A percentile compares a stretch with the other conserved stretches of the same genome.
phyloP scores from a whole-genome alignment of 1,284 basidiomycete genomes.

The Papiliotrema flavescens region DNA sequence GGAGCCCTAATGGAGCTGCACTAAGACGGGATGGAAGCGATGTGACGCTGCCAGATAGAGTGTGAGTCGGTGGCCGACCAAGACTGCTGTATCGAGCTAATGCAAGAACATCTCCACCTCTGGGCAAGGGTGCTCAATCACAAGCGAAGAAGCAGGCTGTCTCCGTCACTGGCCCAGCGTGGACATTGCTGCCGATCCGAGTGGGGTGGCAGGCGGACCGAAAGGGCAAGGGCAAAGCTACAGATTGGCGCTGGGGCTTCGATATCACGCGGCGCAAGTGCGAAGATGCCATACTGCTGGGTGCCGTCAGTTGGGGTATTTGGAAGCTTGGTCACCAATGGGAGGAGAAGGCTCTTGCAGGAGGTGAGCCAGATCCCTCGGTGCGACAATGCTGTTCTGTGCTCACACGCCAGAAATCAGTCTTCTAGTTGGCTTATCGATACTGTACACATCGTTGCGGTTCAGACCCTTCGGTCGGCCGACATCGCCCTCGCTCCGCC shows the following conservation, averaged over 20 bases:
- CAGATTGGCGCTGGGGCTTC: conserved; percentile 4
- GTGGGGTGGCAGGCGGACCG: conserved; percentile 2
- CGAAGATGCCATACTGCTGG: conserved; percentile 37
- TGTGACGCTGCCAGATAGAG: background rate
- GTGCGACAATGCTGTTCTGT: conserved; percentile 1
- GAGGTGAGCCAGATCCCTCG: conserved; percentile 27
- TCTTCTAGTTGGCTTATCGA: conserved; percentile 24
- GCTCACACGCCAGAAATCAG: conserved; percentile 22
- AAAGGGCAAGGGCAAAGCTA: conserved; percentile 11
- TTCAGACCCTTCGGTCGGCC: conserved; percentile 7
- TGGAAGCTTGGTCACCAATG: conserved; percentile 29
- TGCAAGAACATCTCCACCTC: background rate
- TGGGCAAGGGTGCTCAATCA: background rate
- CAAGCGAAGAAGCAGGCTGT: conserved; percentile 7
- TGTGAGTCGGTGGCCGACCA: background rate
- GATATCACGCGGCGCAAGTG: conserved; percentile 33
- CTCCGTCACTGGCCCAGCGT: conserved; percentile 12
- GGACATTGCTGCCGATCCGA: conserved; percentile 23
- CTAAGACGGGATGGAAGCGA: background rate
- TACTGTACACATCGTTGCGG: conserved; percentile 22
- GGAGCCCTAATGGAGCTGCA: background rate
- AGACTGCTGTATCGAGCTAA: background rate
- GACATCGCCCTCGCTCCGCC: background rate
- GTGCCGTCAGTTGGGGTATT: conserved; percentile 30
- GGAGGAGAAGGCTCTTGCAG: conserved; percentile 41